Evolutionary conservation across 495 filamentous ascomycete species (phyloP).

Genomic region (Glonium stellatum): DNA sequence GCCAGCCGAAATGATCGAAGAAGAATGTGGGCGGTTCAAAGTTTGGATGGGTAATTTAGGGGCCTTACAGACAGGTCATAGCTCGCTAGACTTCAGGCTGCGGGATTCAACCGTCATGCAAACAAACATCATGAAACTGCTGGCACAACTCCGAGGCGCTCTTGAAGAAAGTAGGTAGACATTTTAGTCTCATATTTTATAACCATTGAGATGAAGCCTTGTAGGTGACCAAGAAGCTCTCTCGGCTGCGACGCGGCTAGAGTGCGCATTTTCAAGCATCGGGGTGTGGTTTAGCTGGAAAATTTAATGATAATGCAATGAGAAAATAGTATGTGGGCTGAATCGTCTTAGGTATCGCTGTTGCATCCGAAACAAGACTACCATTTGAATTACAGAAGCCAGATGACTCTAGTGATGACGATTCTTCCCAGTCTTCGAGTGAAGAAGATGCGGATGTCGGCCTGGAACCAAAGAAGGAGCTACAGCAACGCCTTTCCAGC

Average conservation of each 20-base stretch:
- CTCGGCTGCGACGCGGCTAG: too few species aligned
- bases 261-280: too few species aligned
- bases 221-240: background rate
- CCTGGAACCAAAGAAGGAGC: background rate
- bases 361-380: too few species aligned
- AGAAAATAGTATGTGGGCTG: too few species aligned
- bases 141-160: background rate
- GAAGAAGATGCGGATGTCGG: background rate
- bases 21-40: slow-evolving; percentile 18
- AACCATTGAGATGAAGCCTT: background rate
- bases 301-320: too few species aligned
- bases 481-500: background rate
- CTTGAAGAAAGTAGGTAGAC: background rate
- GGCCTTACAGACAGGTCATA: slow-evolving; percentile 17
- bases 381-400: too few species aligned
- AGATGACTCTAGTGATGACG: too few species aligned
- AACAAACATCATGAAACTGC: background rate
- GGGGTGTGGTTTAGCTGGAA: too few species aligned
- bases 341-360: too few species aligned
- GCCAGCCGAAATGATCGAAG: background rate
- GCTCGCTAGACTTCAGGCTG: slow-evolving; percentile 29
- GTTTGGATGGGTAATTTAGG: slow-evolving; percentile 30
- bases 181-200: background rate
- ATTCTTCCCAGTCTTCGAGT: too few species aligned
- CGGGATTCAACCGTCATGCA: slow-evolving; percentile 13